A percentile compares a stretch with the other conserved stretches of the same genome.
Evolutionary conservation across 106 monocot species (phyloP).

Genomic region (Acanthochlamys bracteata): DNA sequence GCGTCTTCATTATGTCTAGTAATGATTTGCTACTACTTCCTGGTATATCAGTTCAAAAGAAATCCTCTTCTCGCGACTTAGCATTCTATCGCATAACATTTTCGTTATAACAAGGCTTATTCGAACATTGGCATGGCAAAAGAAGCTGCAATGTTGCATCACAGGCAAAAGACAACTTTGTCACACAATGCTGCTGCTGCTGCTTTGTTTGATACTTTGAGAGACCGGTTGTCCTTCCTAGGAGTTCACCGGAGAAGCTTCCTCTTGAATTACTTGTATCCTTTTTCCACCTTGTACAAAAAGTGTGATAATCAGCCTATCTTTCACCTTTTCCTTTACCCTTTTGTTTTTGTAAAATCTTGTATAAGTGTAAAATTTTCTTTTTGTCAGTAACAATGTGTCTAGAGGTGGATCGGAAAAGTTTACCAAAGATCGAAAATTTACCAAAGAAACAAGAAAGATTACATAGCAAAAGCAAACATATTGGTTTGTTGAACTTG

Average conservation of each 20-base stretch:
- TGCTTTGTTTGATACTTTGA: slow-evolving; percentile 70
- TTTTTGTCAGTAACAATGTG: too few relatives aligned
- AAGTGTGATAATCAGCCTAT: background rate
- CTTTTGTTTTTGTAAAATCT: background rate
- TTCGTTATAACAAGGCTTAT: slow-evolving; percentile 50
- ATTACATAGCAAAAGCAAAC: too few relatives aligned
- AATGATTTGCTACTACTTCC: too few relatives aligned
- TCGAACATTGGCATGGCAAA: slow-evolving; percentile 85
- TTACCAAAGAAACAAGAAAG: too few relatives aligned
- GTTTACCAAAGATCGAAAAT: too few relatives aligned
- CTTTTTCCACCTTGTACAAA: background rate
- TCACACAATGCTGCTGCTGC: slow-evolving; percentile 65
- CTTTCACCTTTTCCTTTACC: background rate
- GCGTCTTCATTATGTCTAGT: too few relatives aligned
- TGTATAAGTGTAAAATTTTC: too few relatives aligned
- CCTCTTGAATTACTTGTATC: background rate
- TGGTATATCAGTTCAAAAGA: too few relatives aligned
- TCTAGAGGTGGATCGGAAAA: too few relatives aligned
- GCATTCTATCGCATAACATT: background rate
- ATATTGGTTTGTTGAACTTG: too few relatives aligned
- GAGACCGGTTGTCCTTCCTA: slow-evolving; percentile 84
- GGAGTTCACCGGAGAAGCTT: slow-evolving; percentile 37
- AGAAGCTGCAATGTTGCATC: slow-evolving; percentile 92
- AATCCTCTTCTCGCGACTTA: background rate
- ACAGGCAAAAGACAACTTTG: slow-evolving; percentile 70